Percentiles rank a stretch among this genome's conserved stretches.
Conservation (phyloP, 2,329 filamentous ascomycete genomes). For the Plenodomus lindquistii region DNA sequence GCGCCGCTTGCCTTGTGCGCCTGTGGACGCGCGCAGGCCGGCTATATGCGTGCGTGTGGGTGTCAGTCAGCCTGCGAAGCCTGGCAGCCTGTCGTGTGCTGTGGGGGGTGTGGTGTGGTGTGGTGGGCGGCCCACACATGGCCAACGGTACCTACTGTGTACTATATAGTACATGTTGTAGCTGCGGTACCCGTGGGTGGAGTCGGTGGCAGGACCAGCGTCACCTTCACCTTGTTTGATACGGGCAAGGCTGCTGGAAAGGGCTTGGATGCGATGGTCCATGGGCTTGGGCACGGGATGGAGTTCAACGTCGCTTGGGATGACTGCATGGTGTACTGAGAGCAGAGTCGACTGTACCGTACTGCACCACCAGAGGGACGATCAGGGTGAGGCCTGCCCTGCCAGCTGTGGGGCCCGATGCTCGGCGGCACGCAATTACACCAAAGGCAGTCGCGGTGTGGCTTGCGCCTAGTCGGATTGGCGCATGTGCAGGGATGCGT, state of each 20-base stretch:
- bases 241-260: too few relatives aligned
- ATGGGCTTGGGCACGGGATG: too few relatives aligned
- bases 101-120: neutral
- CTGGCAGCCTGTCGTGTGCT: constrained; percentile 4
- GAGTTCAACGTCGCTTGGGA: neutral
- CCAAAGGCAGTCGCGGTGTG: constrained; percentile 14
- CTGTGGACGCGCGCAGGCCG: neutral
- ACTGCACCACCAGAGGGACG: neutral
- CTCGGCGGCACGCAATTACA: constrained; percentile 22
- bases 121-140: constrained; percentile 1
- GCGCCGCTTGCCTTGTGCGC: neutral
- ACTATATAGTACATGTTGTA: constrained; percentile 18
- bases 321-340: neutral
- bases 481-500: constrained; percentile 8
- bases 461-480: constrained; percentile 11
- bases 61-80: neutral
- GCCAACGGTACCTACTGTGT: too few relatives aligned
- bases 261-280: too few relatives aligned
- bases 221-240: too few relatives aligned
- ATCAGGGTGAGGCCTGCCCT: constrained; percentile 8
- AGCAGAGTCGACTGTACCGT: neutral
- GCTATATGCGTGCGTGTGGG: neutral
- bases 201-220: too few relatives aligned
- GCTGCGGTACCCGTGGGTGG: too few relatives aligned
- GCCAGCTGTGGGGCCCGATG: constrained; percentile 1